Evolutionary conservation across 805 yeast genomes (phyloP).

Genomic region (Yarrowia deformans): DNA sequence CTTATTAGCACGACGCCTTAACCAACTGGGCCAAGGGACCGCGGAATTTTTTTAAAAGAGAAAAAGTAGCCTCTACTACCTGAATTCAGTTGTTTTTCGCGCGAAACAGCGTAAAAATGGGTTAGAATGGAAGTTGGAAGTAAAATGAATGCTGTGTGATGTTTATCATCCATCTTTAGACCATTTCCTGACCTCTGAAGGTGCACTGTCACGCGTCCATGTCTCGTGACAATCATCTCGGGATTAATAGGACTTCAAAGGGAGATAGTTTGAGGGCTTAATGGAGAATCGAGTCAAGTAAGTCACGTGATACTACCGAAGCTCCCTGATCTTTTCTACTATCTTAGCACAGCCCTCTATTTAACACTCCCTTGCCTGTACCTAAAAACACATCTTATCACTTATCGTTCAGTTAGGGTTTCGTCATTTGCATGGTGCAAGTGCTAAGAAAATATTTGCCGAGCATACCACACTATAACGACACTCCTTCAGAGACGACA

Average conservation of each 20-base stretch:
- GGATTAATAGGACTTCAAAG: not conserved
- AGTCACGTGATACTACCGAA: not conserved
- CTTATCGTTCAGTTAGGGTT: conserved; percentile 19
- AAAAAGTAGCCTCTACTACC: not conserved
- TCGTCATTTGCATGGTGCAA: conserved; percentile 13
- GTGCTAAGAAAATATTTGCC: conserved; percentile 29
- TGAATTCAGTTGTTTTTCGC: not conserved
- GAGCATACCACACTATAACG: not conserved
- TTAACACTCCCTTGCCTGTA: too few species aligned
- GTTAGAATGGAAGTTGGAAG: too few species aligned
- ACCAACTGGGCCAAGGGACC: conserved; percentile 41
- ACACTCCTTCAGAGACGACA: not conserved
- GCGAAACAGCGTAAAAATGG: not conserved
- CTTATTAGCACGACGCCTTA: conserved; percentile 40
- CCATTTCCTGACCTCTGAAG: not conserved
- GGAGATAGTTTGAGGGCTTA: not conserved
- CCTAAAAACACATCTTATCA: not conserved
- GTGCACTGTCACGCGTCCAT: not conserved
- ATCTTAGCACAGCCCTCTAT: too few species aligned
- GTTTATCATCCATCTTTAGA: too few species aligned
- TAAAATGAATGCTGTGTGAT: too few species aligned
- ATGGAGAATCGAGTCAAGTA: not conserved
- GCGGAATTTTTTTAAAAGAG: not conserved
- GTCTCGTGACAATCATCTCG: not conserved
- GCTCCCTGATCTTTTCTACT: too few species aligned